These are phyloP conservation scores for Patellaria atrata DNA, from an alignment of 495 filamentous ascomycete species.

Conservation along the genomic window DNA sequence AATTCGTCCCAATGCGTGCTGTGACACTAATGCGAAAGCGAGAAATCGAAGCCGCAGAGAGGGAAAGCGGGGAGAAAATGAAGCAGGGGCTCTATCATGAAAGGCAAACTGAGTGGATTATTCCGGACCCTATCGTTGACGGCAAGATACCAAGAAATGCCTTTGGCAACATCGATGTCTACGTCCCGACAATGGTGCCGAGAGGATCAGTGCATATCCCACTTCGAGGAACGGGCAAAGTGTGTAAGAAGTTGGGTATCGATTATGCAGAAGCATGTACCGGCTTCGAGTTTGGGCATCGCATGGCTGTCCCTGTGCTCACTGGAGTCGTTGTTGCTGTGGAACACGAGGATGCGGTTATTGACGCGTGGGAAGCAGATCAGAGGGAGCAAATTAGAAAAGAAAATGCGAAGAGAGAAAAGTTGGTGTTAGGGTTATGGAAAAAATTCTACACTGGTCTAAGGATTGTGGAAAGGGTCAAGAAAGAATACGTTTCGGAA, in stretches of 20 bases:
- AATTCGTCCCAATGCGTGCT: conserved; percentile 76
- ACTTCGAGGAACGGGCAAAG: conserved; percentile 53
- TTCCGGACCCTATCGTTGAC: conserved; percentile 64
- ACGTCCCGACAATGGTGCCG: conserved; percentile 85
- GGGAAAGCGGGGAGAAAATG: conserved; percentile 64
- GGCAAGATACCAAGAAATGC: conserved; percentile 87
- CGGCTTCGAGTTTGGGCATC: conserved; percentile 89
- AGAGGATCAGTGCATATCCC: conserved; percentile 70
- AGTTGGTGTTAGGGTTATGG: conserved; percentile 63
- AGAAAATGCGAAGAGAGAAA: conserved; percentile 70
- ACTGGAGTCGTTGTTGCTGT: conserved; percentile 78
- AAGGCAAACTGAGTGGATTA: conserved; percentile 88
- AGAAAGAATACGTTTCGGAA: conserved; percentile 67
- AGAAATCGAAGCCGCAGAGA: conserved; percentile 72
- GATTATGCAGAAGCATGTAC: conserved; percentile 91
- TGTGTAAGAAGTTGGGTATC: conserved; percentile 73
- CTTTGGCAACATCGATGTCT: conserved; percentile 95
- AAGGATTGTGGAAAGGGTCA: conserved; percentile 64
- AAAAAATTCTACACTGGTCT: conserved; percentile 74
- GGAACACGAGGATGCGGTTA: conserved; percentile 58
- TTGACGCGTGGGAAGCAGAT: conserved; percentile 72
- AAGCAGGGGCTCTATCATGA: conserved; percentile 72
- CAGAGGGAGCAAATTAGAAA: conserved; percentile 59
- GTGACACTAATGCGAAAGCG: conserved; percentile 80
- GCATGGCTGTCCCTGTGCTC: conserved; percentile 83